Evolutionary conservation across 441 rosid species (phyloP).

Genomic region (Arabidopsis hybrid): DNA sequence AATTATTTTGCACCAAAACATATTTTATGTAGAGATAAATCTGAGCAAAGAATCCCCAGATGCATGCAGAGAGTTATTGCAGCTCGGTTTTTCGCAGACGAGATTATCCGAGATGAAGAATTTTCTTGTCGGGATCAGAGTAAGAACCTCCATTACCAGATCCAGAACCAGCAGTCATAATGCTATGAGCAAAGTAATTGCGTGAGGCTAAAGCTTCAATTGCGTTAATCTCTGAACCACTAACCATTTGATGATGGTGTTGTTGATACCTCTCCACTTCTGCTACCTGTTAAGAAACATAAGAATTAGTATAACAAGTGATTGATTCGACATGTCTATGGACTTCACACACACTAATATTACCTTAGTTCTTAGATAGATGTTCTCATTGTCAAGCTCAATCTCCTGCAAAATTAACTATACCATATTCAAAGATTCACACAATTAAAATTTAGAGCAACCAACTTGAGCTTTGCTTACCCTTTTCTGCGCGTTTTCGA

Average conservation of each 20-base stretch:
- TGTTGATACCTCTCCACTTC: constrained; percentile 87
- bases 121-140: constrained; percentile 75
- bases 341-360: constrained; percentile 1
- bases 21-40: constrained; percentile 1
- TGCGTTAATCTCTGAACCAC: constrained; percentile 71
- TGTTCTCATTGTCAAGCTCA: constrained; percentile 88
- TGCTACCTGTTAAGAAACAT: constrained; percentile 57
- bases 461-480: constrained; percentile 46
- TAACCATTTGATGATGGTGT: constrained; percentile 71
- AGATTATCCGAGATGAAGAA: constrained; percentile 80
- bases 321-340: neutral
- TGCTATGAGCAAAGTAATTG: constrained; percentile 76
- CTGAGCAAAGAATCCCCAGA: constrained; percentile 6
- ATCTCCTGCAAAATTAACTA: constrained; percentile 59
- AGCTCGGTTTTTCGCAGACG: neutral
- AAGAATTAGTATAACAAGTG: neutral
- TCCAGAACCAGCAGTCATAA: constrained; percentile 58
- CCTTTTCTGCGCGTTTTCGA: constrained; percentile 89
- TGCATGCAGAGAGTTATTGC: constrained; percentile 17
- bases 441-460: neutral
- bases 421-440: constrained; percentile 6
- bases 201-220: constrained; percentile 88
- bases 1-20: constrained; percentile 15
- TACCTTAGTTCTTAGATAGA: constrained; percentile 82
- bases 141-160: constrained; percentile 53